phyloP scores from a whole-genome alignment of 2,329 filamentous ascomycete species.

The Gliomastix tumulicola region DNA sequence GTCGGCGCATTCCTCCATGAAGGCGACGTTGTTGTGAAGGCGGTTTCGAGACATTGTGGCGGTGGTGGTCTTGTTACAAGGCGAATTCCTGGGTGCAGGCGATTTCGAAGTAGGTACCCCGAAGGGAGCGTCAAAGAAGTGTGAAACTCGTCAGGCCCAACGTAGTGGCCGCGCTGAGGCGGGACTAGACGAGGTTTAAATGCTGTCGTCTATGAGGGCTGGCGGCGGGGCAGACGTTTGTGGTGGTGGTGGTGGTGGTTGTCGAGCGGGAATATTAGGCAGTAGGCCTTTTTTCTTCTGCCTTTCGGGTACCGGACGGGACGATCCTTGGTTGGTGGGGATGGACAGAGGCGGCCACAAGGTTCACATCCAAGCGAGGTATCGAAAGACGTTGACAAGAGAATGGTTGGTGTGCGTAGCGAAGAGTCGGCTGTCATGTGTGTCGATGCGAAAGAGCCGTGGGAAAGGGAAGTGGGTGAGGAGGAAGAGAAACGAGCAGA shows the following conservation, averaged over 20 bases:
- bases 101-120: too few species aligned
- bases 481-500: too few species aligned
- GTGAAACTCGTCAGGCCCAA: constrained; percentile 4
- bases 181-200: too few species aligned
- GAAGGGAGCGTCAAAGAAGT: not conserved
- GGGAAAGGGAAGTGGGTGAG: too few species aligned
- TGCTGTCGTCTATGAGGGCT: too few species aligned
- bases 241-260: not conserved
- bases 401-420: too few species aligned
- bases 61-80: too few species aligned
- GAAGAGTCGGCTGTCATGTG: too few species aligned
- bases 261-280: not conserved
- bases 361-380: not conserved
- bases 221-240: too few species aligned
- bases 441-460: too few species aligned
- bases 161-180: constrained; percentile 2
- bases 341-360: constrained; percentile 1
- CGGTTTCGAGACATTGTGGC: constrained; percentile 33
- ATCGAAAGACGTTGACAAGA: not conserved
- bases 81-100: too few species aligned
- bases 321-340: constrained; percentile 3
- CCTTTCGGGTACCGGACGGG: constrained; percentile 3
- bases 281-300: not conserved
- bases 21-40: constrained; percentile 26
- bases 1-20: constrained; percentile 46